Conservation (phyloP, 768 basidiomycete species). For the Tulasnella sp. region DNA sequence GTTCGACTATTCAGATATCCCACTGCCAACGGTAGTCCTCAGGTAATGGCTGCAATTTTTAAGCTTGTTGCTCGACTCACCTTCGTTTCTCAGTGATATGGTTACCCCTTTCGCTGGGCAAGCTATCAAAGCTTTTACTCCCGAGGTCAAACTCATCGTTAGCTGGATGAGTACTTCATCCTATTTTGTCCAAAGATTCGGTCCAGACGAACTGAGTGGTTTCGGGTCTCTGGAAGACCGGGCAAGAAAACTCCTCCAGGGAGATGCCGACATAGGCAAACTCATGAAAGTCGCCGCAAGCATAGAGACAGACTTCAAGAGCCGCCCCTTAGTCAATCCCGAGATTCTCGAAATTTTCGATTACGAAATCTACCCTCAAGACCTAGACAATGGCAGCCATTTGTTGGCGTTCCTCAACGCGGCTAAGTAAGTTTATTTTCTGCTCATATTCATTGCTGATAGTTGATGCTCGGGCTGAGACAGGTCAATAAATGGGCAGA, state of each 20-base stretch:
- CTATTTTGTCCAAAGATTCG: not conserved
- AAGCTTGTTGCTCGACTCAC: not conserved
- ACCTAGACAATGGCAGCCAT: not conserved
- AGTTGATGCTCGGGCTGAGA: not conserved
- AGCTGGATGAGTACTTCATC: not conserved
- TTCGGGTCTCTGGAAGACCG: not conserved
- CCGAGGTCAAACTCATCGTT: not conserved
- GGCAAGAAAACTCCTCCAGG: not conserved
- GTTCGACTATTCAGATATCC: not conserved
- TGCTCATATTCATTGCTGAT: not conserved
- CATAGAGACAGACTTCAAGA: not conserved
- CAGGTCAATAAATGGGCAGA: not conserved
- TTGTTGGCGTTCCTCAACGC: not conserved
- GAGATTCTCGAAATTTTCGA: conserved; percentile 8
- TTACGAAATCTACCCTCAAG: conserved; percentile 5
- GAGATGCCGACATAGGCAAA: not conserved
- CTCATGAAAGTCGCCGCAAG: not conserved
- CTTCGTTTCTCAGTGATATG: not conserved
- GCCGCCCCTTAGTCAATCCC: not conserved
- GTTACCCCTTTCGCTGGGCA: not conserved
- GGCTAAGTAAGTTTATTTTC: not conserved
- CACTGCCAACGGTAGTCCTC: not conserved
- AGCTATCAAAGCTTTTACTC: not conserved
- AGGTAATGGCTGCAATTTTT: not conserved
- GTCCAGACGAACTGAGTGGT: not conserved